A percentile compares a stretch with the other conserved stretches of the same genome.
These are phyloP conservation scores for Roridomyces roridus DNA, from an alignment of 768 basidiomycete genomes.

Conservation along the genomic window DNA sequence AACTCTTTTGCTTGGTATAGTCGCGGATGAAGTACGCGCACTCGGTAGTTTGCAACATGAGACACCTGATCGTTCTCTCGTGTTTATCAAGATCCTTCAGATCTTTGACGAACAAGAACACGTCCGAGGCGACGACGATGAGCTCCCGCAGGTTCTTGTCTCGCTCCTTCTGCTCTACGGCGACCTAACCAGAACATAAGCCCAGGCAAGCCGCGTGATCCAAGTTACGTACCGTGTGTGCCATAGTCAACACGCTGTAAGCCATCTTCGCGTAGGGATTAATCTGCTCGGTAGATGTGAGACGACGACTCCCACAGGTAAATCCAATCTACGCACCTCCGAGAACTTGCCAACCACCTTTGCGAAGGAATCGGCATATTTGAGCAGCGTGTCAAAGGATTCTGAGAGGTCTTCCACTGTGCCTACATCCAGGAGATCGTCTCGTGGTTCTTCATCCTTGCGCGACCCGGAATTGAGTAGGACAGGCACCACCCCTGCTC, in stretches of 20 bases:
- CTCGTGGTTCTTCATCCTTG: background rate
- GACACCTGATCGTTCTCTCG: conserved; percentile 21
- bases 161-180: background rate
- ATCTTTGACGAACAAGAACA: background rate
- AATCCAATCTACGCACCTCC: background rate
- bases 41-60: conserved; percentile 32
- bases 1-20: conserved; percentile 27
- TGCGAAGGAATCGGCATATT: background rate
- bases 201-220: background rate
- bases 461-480: too few relatives aligned
- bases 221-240: background rate
- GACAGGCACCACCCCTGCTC: background rate
- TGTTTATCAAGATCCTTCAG: conserved; percentile 16
- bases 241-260: conserved; percentile 8
- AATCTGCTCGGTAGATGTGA: background rate
- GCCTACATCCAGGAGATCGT: background rate
- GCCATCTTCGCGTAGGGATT: conserved; percentile 13
- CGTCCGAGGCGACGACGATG: background rate
- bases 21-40: conserved; percentile 37
- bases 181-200: background rate
- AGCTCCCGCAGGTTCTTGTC: conserved; percentile 7
- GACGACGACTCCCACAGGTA: background rate
- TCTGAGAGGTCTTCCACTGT: background rate
- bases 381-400: background rate
- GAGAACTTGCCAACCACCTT: background rate